Evolutionary conservation across 2,329 filamentous ascomycete species (phyloP).

Genomic region (Drechslerella stenobrocha): DNA sequence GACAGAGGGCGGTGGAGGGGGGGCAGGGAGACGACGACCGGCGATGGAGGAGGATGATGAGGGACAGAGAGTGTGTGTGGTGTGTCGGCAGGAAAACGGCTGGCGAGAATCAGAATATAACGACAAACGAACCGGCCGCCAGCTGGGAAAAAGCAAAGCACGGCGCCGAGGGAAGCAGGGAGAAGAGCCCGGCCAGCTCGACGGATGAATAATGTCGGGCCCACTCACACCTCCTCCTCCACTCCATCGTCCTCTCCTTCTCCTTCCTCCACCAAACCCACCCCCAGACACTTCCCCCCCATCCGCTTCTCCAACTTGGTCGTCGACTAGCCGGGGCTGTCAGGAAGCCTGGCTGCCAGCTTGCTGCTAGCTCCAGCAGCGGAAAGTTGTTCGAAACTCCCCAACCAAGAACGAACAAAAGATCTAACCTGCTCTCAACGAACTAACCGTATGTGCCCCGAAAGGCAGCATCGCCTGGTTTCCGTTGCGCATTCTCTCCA

Average conservation of each 20-base stretch:
- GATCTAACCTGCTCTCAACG: no score
- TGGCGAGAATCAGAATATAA: not conserved
- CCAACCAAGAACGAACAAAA: not conserved
- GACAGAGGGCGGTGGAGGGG: not conserved
- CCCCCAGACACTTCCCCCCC: no score
- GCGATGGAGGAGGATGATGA: not conserved
- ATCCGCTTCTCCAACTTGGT: not conserved
- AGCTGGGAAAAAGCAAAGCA: slow-evolving; percentile 1
- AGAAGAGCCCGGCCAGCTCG: not conserved
- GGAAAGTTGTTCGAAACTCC: not conserved
- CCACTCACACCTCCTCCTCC: slow-evolving; percentile 2
- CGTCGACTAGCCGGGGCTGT: slow-evolving; percentile 7
- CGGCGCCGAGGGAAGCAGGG: not conserved
- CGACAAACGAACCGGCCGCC: not conserved
- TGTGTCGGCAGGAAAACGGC: no score
- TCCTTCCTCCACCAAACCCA: slow-evolving; percentile 4
- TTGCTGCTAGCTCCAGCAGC: not conserved
- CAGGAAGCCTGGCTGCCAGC: not conserved
- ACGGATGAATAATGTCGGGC: slow-evolving; percentile 7
- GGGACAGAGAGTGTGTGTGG: not conserved
- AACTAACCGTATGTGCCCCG: not conserved
- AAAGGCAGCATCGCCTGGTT: no score
- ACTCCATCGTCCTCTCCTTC: slow-evolving; percentile 3
- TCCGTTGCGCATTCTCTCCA: not conserved
- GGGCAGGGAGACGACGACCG: slow-evolving; percentile 5